Evolutionary conservation across 208 protist genomes (phyloP).

Genomic region (Leishmania martiniquensis): DNA sequence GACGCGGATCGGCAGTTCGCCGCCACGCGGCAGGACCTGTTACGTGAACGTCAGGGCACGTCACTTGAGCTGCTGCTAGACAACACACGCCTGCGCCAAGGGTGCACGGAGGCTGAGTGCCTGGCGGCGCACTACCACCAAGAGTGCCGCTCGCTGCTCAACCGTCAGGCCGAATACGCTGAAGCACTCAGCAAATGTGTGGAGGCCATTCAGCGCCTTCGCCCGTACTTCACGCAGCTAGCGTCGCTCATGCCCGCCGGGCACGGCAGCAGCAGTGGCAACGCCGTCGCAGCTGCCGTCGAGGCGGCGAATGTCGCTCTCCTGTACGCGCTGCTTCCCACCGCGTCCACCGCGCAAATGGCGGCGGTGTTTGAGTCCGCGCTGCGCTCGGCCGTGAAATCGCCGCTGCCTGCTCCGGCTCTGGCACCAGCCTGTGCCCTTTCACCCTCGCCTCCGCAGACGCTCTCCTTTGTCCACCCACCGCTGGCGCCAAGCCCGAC

Average conservation of each 20-base stretch:
- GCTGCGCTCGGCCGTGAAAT: constrained; percentile 23
- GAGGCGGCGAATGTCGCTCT: constrained; percentile 52
- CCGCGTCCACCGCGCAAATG: constrained; percentile 56
- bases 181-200: constrained; percentile 64
- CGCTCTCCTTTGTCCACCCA: constrained; percentile 19
- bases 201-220: constrained; percentile 41
- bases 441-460: background rate
- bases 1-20: constrained; percentile 54
- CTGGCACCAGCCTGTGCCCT: background rate
- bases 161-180: constrained; percentile 66
- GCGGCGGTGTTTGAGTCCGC: constrained; percentile 58
- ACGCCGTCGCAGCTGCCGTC: constrained; percentile 9
- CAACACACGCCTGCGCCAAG: constrained; percentile 68
- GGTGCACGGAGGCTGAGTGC: constrained; percentile 83
- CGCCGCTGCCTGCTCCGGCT: constrained; percentile 16
- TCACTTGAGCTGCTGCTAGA: constrained; percentile 77
- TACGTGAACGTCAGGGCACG: constrained; percentile 59
- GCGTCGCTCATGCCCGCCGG: background rate
- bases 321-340: constrained; percentile 66
- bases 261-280: background rate
- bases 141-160: constrained; percentile 51
- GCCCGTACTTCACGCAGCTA: constrained; percentile 30
- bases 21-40: constrained; percentile 44
- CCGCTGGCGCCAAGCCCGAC: constrained; percentile 23
- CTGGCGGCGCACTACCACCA: constrained; percentile 86